These are phyloP conservation scores for Exophiala spinifera DNA, from an alignment of 2,329 filamentous ascomycete species.

Conservation along the genomic window DNA sequence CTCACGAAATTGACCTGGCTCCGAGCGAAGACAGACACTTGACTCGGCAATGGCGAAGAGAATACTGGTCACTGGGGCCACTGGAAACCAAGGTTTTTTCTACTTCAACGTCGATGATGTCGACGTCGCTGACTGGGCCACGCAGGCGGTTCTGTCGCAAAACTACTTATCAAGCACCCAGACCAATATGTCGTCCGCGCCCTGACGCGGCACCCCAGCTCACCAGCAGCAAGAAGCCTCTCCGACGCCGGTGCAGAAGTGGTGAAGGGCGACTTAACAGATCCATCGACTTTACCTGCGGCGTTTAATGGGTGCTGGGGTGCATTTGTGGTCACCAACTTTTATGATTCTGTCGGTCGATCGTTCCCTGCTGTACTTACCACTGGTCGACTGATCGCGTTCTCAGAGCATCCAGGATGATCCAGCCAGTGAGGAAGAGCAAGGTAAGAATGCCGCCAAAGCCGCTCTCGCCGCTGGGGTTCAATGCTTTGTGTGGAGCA, in stretches of 20 bases:
- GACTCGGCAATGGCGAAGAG: not conserved
- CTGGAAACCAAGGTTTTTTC: not conserved
- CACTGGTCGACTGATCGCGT: not conserved
- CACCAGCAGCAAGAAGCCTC: conserved; percentile 26
- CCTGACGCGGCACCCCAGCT: conserved; percentile 32
- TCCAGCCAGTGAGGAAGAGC: conserved; percentile 21
- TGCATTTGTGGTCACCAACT: conserved; percentile 23
- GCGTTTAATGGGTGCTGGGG: conserved; percentile 21
- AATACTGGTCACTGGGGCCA: not conserved
- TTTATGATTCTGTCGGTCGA: conserved; percentile 18
- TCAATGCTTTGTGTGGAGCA: conserved; percentile 22
- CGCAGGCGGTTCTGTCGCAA: conserved; percentile 32
- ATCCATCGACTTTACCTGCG: conserved; percentile 5
- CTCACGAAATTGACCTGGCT: too few relatives aligned
- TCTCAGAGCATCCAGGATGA: conserved; percentile 17
- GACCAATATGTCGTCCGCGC: conserved; percentile 29
- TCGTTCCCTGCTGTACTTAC: not conserved
- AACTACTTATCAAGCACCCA: conserved; percentile 29
- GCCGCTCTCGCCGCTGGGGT: conserved; percentile 15
- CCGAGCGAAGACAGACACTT: too few relatives aligned
- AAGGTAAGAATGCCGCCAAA: conserved; percentile 16
- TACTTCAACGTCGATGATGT: too few relatives aligned
- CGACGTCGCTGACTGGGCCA: not conserved
- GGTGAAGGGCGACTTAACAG: conserved; percentile 29
- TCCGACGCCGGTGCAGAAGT: conserved; percentile 29